Base-by-base conservation (phyloP, 192 early-diverging fungal genomes). In the Podila clonocystis region DNA sequence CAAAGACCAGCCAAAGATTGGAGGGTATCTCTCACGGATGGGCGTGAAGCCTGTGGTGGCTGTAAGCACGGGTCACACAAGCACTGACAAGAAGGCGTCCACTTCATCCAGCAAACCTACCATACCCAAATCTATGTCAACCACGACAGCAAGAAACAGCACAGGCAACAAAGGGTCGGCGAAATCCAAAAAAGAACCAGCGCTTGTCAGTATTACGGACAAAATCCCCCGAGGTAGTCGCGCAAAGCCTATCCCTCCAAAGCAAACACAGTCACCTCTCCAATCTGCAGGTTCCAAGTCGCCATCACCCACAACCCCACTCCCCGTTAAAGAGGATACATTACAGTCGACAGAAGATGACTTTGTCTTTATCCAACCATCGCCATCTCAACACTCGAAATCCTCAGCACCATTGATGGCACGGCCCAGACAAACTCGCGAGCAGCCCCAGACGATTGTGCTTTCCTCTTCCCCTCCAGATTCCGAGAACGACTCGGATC, bases 1-100 rank as follows among this genome's bases (percentile, higher is more conserved):
- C 52, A 55, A 55, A 22, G 52, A 55, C 52, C 52, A 55, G 52
- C 52, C 52, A 55, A 55, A 55, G 52, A 55, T 55, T 55, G 52
- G 52, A 55, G 52, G 52, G 5, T 55, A 24, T 24, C 52, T 55
- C 19, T 55, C 52, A 55, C 19, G 52, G 52, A 55, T 55, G 52
- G 52, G 52, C 11, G 52, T 55, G 6, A 55, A 55, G 9, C 52
- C 52, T 24, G 52, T 22, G 17, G 20, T 19, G 52, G 3, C 15
- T 17, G 41, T 15, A 0, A 45, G 17, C 13, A 45, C 41, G 13
- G 41, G 13, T 17, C 15, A 45, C 41, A 45, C 15, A 45, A 45
- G 41, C 41, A 45, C 12, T 45, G 41, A 45, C 15, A 45, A 45
- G 17, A 45, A 45, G 15, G 41, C 41, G 41, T 45, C 41, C 41